Base-by-base conservation (phyloP, 2,329 filamentous ascomycete genomes). In the Leptosphaerulina australis region DNA sequence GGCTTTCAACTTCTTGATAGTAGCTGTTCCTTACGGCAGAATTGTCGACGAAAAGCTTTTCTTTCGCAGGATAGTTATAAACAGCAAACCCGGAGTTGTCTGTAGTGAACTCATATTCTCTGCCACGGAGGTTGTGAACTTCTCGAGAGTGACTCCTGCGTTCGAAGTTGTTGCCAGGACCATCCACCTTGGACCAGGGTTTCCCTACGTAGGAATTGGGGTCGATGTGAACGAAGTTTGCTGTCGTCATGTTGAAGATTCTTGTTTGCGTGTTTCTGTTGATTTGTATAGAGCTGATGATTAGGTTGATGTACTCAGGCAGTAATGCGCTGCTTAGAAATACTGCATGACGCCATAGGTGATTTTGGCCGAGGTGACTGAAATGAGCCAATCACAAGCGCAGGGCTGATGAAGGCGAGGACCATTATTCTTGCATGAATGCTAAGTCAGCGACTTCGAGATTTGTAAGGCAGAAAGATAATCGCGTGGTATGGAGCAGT, bases 101-200 rank as follows among this genome's bases (percentile, higher is more conserved):
- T 21, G 80, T 82, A 34, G 75, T 77, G 70, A 85, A 85, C 12
- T 77, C 68, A 18, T 67, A 59, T 50, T 78, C 74, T 36, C 72
- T 69, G 18, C 77, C 78, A n/a, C 83, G 79, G 21, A 87, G 70
- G 66, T 86, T 78, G 64, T 78, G 63, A 0, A 87, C 83, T 2
- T 76, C 60, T 10, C 79, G 78, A 14, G 74, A 63, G 54, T 78
- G 71, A 25, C 78, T 74, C 25, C 68, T 70, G 11, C 80, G 71
- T 17, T 68, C 69, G 72, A 80, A 87, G 4, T 81, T 84, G n/a
- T 71, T 72, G 12, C 77, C 80, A 31, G 81, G 79, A 0, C 78
- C 79, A 64, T 88, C 85, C 29, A 88, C 85, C 62, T 88, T 88
- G 59, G 74, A 66, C 85, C 85, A 88, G 1, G 84, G 81, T 64